These are phyloP conservation scores for Colletotrichum falcatum DNA, from an alignment of 2,329 filamentous ascomycete species.

Conservation along the genomic window DNA sequence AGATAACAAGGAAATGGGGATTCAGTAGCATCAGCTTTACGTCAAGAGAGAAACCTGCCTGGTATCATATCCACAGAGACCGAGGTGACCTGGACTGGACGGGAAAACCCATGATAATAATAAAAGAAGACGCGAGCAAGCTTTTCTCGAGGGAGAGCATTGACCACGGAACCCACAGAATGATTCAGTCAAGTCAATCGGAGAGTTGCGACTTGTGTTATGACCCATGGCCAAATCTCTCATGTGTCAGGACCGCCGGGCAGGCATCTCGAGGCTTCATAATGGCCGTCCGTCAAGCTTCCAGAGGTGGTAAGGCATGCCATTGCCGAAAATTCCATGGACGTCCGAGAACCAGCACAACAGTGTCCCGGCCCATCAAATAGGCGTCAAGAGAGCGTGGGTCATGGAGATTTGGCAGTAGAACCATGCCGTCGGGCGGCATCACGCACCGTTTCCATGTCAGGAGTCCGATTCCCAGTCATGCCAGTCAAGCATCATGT, in stretches of 20 bases:
- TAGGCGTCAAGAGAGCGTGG: slow-evolving; percentile 33
- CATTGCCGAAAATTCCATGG: slow-evolving; percentile 5
- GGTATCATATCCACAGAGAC: slow-evolving; percentile 30
- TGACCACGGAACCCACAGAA: slow-evolving; percentile 19
- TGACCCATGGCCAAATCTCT: not conserved
- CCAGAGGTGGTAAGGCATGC: slow-evolving; percentile 4
- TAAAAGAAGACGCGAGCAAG: slow-evolving; percentile 1
- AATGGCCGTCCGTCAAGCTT: slow-evolving; percentile 17
- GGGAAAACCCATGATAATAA: slow-evolving; percentile 15
- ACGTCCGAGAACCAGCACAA: slow-evolving; percentile 16
- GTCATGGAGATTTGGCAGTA: slow-evolving; percentile 32
- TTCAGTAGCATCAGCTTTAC: slow-evolving; percentile 44
- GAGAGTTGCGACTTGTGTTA: slow-evolving; percentile 1
- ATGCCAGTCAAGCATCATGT: slow-evolving; percentile 40
- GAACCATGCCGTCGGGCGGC: slow-evolving; percentile 30
- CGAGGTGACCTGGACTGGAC: slow-evolving; percentile 16
- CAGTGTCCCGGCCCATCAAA: slow-evolving; percentile 25
- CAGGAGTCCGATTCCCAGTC: slow-evolving; percentile 30
- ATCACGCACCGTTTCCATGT: slow-evolving; percentile 39
- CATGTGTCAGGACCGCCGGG: slow-evolving; percentile 17
- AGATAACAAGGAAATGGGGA: slow-evolving; percentile 44
- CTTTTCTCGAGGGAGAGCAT: not conserved
- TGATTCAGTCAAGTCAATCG: slow-evolving; percentile 24
- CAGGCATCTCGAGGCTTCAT: slow-evolving; percentile 23
- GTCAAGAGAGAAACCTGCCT: slow-evolving; percentile 19